These are phyloP conservation scores for Saccharomycopsis fodiens DNA, from an alignment of 805 yeast species.

Conservation along the genomic window DNA sequence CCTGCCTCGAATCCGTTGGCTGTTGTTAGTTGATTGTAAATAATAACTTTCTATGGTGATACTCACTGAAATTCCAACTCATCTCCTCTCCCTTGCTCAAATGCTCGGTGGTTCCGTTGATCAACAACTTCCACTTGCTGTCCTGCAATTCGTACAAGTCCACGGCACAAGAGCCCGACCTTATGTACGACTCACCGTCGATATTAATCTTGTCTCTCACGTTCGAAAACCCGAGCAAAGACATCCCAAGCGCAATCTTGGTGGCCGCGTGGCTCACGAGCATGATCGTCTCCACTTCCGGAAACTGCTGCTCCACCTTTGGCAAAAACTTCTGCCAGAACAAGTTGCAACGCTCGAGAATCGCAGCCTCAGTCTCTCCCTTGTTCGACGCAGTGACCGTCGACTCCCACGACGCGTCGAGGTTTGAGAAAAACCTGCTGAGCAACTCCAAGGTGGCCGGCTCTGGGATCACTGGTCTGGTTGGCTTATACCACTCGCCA, in stretches of 20 bases:
- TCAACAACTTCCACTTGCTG: slow-evolving; percentile 48
- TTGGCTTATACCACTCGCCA: slow-evolving; percentile 87
- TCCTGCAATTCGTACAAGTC: slow-evolving; percentile 45
- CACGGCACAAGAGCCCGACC: slow-evolving; percentile 82
- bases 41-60: too few relatives aligned
- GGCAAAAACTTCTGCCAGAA: slow-evolving; percentile 55
- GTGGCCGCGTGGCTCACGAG: slow-evolving; percentile 93
- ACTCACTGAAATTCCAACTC: slow-evolving; percentile 79
- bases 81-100: slow-evolving; percentile 78
- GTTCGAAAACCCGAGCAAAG: slow-evolving; percentile 45
- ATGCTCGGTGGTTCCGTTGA: slow-evolving; percentile 71
- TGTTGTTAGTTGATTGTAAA: slow-evolving; percentile 13
- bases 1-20: slow-evolving; percentile 72
- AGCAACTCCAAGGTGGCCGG: slow-evolving; percentile 52
- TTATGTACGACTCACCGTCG: slow-evolving; percentile 38
- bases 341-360: slow-evolving; percentile 49
- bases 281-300: slow-evolving; percentile 54
- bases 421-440: slow-evolving; percentile 43
- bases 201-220: slow-evolving; percentile 43
- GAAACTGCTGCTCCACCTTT: slow-evolving; percentile 46
- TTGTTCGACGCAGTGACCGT: slow-evolving; percentile 47
- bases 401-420: slow-evolving; percentile 42
- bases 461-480: slow-evolving; percentile 57
- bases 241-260: slow-evolving; percentile 80
- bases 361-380: slow-evolving; percentile 74